Evolutionary conservation across 345 rosid species (phyloP).

Genomic region (Heritiera fomes): DNA sequence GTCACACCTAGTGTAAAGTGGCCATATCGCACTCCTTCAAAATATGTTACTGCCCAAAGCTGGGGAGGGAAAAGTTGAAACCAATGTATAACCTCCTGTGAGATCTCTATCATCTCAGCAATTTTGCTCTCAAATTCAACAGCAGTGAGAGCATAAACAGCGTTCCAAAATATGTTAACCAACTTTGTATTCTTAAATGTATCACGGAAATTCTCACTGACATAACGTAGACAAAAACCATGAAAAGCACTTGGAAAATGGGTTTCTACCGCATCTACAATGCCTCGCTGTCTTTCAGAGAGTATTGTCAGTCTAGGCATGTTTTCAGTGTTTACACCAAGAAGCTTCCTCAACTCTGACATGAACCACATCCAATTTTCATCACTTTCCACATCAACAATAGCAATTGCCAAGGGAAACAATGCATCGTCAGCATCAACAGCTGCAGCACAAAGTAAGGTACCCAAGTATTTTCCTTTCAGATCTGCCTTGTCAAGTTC

Average conservation of each 20-base stretch:
- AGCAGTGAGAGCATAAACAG: conserved; percentile 88
- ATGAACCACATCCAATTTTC: conserved; percentile 99
- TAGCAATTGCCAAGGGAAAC: conserved; percentile 88
- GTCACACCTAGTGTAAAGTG: conserved; percentile 87
- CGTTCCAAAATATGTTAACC: conserved; percentile 93
- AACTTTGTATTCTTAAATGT: conserved; percentile 90
- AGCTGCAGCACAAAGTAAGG: conserved; percentile 86
- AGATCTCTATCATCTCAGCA: conserved; percentile 85
- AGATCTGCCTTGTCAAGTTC: conserved; percentile 89
- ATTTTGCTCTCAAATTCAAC: conserved; percentile 82
- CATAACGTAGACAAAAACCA: conserved; percentile 87
- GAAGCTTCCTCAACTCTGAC: conserved; percentile 92
- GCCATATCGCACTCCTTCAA: conserved; percentile 85
- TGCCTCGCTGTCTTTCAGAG: conserved; percentile 82
- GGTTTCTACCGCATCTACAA: conserved; percentile 94
- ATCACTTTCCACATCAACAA: conserved; percentile 77
- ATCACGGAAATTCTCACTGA: conserved; percentile 90
- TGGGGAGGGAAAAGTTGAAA: conserved; percentile 77
- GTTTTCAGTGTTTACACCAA: conserved; percentile 86
- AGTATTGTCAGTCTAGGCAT: conserved; percentile 98
- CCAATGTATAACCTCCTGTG: conserved; percentile 78
- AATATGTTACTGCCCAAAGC: conserved; percentile 93
- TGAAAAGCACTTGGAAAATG: conserved; percentile 95
- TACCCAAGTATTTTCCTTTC: conserved; percentile 93
- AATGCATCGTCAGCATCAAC: conserved; percentile 87